Evolutionary conservation across 1,139 yeast genomes (phyloP), one percentile per base, ranked within the genome.

Genomic region (Wickerhamiella pararugosa): DNA sequence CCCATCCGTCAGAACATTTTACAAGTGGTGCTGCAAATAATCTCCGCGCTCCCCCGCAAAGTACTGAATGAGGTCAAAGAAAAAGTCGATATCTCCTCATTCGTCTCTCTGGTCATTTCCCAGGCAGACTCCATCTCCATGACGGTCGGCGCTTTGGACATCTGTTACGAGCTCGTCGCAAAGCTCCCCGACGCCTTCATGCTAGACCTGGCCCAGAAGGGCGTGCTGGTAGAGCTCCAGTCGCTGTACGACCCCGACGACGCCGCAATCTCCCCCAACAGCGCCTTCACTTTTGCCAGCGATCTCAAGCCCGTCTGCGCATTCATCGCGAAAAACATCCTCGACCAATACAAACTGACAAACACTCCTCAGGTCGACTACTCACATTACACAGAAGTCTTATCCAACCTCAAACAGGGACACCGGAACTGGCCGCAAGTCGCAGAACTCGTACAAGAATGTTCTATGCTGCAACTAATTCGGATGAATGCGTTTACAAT

Each of bases 41-140:
- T 73, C 7, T 33, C 58, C 56, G 36, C 66, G 4, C 41, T 60
- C 9, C 34, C 46, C 4, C 52, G 53, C 7, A 52, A 49, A 2
- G 35, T 47, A 7, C 45, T 61, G 11, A 40, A 38, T 1, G 44
- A 49, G 8, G 55, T 59, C 5, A 50, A 57, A 7, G 44, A 51
- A 10, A 47, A 51, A 28, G 49, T 58, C 1, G 65, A 62, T 27
- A 50, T 65, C 31, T 55, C 60, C 4, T 53, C 60, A 5, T 58
- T 82, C 21, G 61, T 82, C 36, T 80, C 84, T 3, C 74, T 93
- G 0, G 72, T 82, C n/a, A 67, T 82, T 5, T 75, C 80, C 11
- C 90, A 79, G 44, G 47, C 49, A 2, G 65, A 62, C 15, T 49
- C 51, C 37, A 46, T 54, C 1, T 57, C 66, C 8, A 57, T 76